Evolutionary conservation across 495 filamentous ascomycete genomes (phyloP), one percentile per base, ranked within the genome.

Genomic region (Neurospora tetrasperma): DNA sequence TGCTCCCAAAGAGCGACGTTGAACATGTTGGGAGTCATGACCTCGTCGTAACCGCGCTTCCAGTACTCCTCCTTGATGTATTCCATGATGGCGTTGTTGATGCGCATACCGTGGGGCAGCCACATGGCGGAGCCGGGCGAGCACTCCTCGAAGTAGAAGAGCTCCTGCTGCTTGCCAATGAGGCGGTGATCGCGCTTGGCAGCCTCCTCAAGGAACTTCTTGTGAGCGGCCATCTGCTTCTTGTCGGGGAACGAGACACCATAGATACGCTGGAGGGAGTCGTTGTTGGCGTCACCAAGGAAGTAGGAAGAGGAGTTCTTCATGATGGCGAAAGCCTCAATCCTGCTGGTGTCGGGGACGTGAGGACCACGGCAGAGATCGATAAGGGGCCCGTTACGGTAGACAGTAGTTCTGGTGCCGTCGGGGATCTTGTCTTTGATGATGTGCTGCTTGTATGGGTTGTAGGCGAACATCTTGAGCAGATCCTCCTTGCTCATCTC

Each of bases 211-310:
- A 99, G 82, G 80, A 96, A 95, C 74, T 94, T 93, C 83, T 95
- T 88, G 83, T 97, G 92, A 75, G 95, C 94, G 16, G 89, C 87
- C 87, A 98, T 91, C 76, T 86, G 86, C 85, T 97, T 96, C 87
- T 98, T 98, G 79, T 98, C 95, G 0, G 96, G 96, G 83, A 98
- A 99, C 35, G 94, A 96, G 69, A 99, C 90, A 76, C 95, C 96
- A 78, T 97, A 96, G 71, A 99, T 95, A 73, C 96, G 92, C 80
- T 98, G 96, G 40, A 99, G 85, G 9, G 94, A 96, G 78, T 98
- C 96, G 78, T 98, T 96, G 76, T 88, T 88, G 73, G 94, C 89
- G 81, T 97, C 94, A 42, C 96, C 96, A 16, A 98, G 89, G 88
- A 96, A 99, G 72, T 98, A 98, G 18, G 94, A 96, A 5, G 96